Percentiles rank a stretch among this genome's conserved stretches.
Conservation (phyloP, 2,329 filamentous ascomycete genomes). For the Aspergillus tanneri region DNA sequence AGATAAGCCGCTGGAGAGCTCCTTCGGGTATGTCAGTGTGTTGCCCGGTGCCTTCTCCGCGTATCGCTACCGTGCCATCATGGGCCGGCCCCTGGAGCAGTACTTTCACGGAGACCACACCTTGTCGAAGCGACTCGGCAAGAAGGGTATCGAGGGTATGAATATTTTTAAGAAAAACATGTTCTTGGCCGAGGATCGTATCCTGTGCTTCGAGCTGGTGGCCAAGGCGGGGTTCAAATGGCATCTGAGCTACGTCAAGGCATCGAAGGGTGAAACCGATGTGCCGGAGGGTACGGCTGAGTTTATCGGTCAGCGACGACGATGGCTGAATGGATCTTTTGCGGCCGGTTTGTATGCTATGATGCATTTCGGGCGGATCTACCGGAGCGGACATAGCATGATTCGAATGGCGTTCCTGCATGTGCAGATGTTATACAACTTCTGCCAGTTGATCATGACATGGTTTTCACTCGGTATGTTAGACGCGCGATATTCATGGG, state of each 20-base stretch:
- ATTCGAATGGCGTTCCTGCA: constrained; percentile 99
- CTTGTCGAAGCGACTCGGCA: constrained; percentile 87
- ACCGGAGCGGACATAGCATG: constrained; percentile 96
- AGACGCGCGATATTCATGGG: neutral
- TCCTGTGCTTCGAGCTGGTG: constrained; percentile 97
- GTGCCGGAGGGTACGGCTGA: constrained; percentile 95
- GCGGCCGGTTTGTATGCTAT: constrained; percentile 94
- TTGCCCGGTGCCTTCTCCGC: constrained; percentile 98
- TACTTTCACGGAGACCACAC: constrained; percentile 99
- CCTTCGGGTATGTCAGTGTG: constrained; percentile 96
- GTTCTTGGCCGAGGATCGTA: constrained; percentile 99
- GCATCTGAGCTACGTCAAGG: constrained; percentile 98
- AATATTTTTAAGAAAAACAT: constrained; percentile 99
- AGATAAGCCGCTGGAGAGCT: constrained; percentile 94
- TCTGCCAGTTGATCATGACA: constrained; percentile 80
- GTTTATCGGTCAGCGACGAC: constrained; percentile 95
- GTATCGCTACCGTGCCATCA: constrained; percentile 95
- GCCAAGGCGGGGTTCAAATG: constrained; percentile 98
- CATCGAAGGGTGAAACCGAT: constrained; percentile 97
- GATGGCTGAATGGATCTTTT: constrained; percentile 99
- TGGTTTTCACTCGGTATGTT: constrained; percentile 70
- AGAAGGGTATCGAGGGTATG: constrained; percentile 99
- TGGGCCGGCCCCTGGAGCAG: constrained; percentile 94
- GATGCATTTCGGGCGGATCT: constrained; percentile 98
- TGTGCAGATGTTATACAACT: constrained; percentile 93